phyloP scores from a whole-genome alignment of 192 early-diverging fungal genomes.

The Gigaspora rosea region DNA sequence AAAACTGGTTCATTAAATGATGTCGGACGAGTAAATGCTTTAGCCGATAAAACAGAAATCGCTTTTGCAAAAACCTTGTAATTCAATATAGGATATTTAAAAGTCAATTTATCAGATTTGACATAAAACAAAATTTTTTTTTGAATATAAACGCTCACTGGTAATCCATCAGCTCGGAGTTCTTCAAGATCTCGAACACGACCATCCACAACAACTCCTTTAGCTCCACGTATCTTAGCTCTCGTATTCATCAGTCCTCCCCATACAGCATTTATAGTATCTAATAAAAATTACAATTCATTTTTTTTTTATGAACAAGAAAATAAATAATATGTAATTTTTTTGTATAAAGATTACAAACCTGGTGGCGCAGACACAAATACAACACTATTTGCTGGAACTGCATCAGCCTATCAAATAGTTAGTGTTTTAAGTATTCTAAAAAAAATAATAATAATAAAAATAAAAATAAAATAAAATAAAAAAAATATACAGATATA shows the following conservation, averaged over 20 bases:
- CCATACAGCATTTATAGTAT: slow-evolving; percentile 57
- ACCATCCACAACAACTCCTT: slow-evolving; percentile 59
- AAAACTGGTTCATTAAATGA: slow-evolving; percentile 48
- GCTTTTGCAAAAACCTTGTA: slow-evolving; percentile 57
- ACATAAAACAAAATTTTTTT: neutral
- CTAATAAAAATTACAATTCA: slow-evolving; percentile 21
- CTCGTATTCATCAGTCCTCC: slow-evolving; percentile 62
- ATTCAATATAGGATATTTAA: neutral
- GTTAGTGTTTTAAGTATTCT: neutral
- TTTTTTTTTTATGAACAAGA: neutral
- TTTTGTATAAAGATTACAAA: slow-evolving; percentile 17
- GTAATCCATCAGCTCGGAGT: slow-evolving; percentile 48
- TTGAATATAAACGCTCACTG: slow-evolving; percentile 35
- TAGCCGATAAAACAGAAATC: slow-evolving; percentile 51
- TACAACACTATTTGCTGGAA: slow-evolving; percentile 48
- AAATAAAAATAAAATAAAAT: neutral
- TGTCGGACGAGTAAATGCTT: slow-evolving; percentile 49
- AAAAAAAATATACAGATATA: neutral
- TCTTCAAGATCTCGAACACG: slow-evolving; percentile 57
- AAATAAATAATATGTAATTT: neutral
- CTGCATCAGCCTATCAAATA: slow-evolving; percentile 50
- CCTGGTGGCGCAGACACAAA: slow-evolving; percentile 55
- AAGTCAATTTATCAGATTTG: neutral
- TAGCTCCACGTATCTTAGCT: slow-evolving; percentile 45
- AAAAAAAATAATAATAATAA: neutral